These are phyloP conservation scores for Blastobotrys mokoenaii DNA, from an alignment of 805 yeast genomes.

Conservation along the genomic window DNA sequence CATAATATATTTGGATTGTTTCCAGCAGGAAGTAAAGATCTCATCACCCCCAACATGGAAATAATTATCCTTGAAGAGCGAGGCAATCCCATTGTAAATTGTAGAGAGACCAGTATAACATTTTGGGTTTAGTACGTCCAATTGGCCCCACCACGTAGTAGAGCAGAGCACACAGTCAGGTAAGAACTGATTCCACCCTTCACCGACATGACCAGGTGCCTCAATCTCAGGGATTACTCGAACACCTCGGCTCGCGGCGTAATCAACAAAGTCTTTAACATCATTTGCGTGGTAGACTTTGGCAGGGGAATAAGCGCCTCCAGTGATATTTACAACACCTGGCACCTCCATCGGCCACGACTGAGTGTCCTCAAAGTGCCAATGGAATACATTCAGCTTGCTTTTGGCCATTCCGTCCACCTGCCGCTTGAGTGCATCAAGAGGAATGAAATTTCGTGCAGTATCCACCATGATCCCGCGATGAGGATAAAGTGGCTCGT, in stretches of 20 bases:
- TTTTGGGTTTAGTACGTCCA: conserved; percentile 27
- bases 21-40: conserved; percentile 27
- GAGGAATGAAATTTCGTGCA: conserved; percentile 29
- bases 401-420: conserved; percentile 31
- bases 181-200: conserved; percentile 32
- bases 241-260: conserved; percentile 31
- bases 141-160: conserved; percentile 30
- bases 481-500: conserved; percentile 31
- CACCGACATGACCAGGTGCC: conserved; percentile 33
- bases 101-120: conserved; percentile 28
- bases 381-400: conserved; percentile 34
- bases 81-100: conserved; percentile 29
- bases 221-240: conserved; percentile 36
- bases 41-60: conserved; percentile 38
- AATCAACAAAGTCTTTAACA: conserved; percentile 24
- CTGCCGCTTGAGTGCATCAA: conserved; percentile 26
- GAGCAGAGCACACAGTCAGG: conserved; percentile 28
- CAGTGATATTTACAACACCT: conserved; percentile 30
- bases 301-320: conserved; percentile 30
- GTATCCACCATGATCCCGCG: conserved; percentile 34
- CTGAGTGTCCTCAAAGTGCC: conserved; percentile 34
- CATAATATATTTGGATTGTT: conserved; percentile 18
- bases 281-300: conserved; percentile 28
- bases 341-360: conserved; percentile 33
- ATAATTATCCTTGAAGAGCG: conserved; percentile 28